phyloP scores from a whole-genome alignment of 225 moss, liverwort and hornwort species.

The Pseudoscleropodium purum region DNA sequence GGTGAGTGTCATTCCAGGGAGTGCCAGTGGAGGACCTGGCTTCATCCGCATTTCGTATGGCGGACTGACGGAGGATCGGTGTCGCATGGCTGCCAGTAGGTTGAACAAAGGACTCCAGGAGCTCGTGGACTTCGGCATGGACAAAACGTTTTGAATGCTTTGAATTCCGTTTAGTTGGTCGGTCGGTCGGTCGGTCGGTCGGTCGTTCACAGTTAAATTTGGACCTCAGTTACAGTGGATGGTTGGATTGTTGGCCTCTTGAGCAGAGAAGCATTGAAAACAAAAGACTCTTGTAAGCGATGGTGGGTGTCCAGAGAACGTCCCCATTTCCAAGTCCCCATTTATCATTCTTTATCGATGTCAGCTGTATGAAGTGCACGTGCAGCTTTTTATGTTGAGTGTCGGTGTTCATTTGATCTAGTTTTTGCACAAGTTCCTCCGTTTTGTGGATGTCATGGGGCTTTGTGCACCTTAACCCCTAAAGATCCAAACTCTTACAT shows the following conservation, averaged over 20 bases:
- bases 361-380: background rate
- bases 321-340: background rate
- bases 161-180: background rate
- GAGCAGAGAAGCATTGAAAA: background rate
- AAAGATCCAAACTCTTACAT: too few relatives aligned
- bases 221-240: background rate
- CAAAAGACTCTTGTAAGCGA: background rate
- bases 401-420: background rate
- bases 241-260: background rate
- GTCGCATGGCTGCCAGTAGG: conserved; percentile 44
- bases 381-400: background rate
- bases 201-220: background rate
- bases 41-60: conserved; percentile 80
- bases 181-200: background rate
- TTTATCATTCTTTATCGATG: background rate
- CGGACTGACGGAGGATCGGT: conserved; percentile 49
- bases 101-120: conserved; percentile 64
- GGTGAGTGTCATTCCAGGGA: conserved; percentile 89
- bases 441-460: background rate
- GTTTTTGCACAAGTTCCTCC: background rate
- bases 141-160: background rate
- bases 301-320: background rate
- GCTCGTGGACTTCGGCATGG: conserved; percentile 60
- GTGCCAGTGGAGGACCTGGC: conserved; percentile 82
- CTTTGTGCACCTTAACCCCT: background rate